phyloP scores from a whole-genome alignment of 2,329 filamentous ascomycete genomes.

The Scolecobasidium constrictum region DNA sequence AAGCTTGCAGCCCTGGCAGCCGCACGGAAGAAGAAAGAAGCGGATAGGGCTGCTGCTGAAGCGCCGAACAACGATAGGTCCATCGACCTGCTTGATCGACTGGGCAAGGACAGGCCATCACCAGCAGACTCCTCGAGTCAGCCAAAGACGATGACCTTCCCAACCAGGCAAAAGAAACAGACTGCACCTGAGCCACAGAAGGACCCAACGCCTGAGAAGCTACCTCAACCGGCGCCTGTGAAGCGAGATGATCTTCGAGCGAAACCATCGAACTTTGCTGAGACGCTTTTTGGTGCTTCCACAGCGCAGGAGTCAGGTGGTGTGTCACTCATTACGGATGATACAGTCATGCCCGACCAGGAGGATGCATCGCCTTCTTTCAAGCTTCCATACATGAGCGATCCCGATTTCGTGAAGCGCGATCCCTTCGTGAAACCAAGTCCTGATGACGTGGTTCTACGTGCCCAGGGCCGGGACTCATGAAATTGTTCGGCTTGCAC shows the following conservation, averaged over 20 bases:
- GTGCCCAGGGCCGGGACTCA: slow-evolving; percentile 61
- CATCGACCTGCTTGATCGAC: slow-evolving; percentile 6
- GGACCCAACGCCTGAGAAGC: neutral
- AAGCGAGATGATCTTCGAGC: slow-evolving; percentile 28
- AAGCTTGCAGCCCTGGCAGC: slow-evolving; percentile 87
- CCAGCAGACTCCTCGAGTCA: neutral
- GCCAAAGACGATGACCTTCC: neutral
- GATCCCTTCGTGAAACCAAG: slow-evolving; percentile 74
- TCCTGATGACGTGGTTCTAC: slow-evolving; percentile 79
- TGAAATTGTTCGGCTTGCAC: no score
- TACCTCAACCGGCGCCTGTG: slow-evolving; percentile 7
- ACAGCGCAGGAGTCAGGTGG: slow-evolving; percentile 8
- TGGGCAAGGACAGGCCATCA: neutral
- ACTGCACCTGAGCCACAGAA: neutral
- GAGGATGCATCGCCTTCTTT: slow-evolving; percentile 16
- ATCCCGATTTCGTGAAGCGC: slow-evolving; percentile 29
- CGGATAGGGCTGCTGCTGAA: slow-evolving; percentile 40
- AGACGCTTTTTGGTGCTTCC: slow-evolving; percentile 32
- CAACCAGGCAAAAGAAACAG: slow-evolving; percentile 1
- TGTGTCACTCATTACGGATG: slow-evolving; percentile 8
- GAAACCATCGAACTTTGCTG: slow-evolving; percentile 40
- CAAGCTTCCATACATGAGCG: slow-evolving; percentile 30
- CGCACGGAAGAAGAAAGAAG: slow-evolving; percentile 72
- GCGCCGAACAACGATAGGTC: slow-evolving; percentile 8
- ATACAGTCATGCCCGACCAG: neutral